Evolutionary conservation across 2,329 filamentous ascomycete genomes (phyloP), one percentile per base, ranked within the genome.

Genomic region (Cladorrhinum sp.): DNA sequence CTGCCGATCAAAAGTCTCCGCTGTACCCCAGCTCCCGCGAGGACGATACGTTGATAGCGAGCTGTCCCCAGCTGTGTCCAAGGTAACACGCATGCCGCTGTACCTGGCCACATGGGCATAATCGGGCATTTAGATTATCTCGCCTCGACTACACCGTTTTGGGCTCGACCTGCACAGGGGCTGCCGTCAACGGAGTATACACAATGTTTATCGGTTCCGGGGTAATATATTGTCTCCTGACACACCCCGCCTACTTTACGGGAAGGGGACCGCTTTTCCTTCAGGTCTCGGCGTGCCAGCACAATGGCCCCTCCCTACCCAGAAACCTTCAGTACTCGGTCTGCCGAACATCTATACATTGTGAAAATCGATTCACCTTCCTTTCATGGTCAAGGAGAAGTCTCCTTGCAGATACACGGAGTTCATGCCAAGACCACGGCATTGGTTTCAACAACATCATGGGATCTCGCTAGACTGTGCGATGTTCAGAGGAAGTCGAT

Each of bases 191-290:
- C 50, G 61, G 38, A 48, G 24, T 55, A 29, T 25, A 58, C 52
- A 27, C 32, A 57, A 60, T 64, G 60, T 60, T 58, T 63, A 62
- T 64, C 62, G 58, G 59, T 63, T 55, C 63, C 55, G 63, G 59
- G 62, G 59, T 59, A 64, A 66, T 67, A 64, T 64, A 68, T 66
- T 65, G 49, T 59, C 60, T 61, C 52, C 45, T 57, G 41, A 54
- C 27, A 48, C 61, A 58, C 60, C 55, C 59, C 63, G 57, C 59
- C 56, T 58, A 62, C 56, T 63, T 55, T 58, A 61, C 67, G 67
- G 68, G 56, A 68, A 27, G 51, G 66, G 66, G 66, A 67, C 68
- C 67, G 68, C 57, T 60, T 68, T 68, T 69, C 67, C 68, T 69
- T 52, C 61, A 58, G 38, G 49, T 38, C 50, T 52, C 48, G 53